Base-by-base conservation (phyloP, 805 yeast genomes). In the Barnettozyma vustinii region DNA sequence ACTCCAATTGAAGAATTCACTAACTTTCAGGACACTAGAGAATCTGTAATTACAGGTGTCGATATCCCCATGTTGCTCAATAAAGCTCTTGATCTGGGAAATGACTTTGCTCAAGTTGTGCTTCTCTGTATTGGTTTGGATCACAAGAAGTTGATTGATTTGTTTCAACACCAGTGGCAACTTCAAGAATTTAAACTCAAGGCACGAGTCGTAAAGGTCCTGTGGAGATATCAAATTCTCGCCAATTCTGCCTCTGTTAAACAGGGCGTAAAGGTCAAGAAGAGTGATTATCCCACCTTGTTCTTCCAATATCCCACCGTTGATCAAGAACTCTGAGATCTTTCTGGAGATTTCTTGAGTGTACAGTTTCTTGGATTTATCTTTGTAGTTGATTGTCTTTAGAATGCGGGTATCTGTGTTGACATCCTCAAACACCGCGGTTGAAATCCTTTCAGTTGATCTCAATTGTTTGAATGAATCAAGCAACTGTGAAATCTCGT, bases 261-360 rank as follows among this genome's bases (percentile, higher is more conserved):
- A 85, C 23, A 79, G 54, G 0, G 83, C 79, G 63, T 74, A 86
- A 18, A 85, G 59, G 56, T 85, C 92, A 45, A 78, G 74, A 32
- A 84, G 56, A 0, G 88, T 73, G 13, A 85, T 69, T 18, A 81
- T 68, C 2, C 86, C 87, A 41, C 83, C 83, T 43, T 74, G 75
- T 33, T 68, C 70, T 37, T 68, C 72, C 48, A 82, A 56, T 21
- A 81, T 57, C 44, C 79, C 61, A 51, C 69, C 60, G 52, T 65
- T 64, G 9, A 70, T 66, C 9, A 87, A 68, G 63, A 80, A 90
- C 56, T 87, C 96, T 37, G 88, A 82, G 3, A 92, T 61, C 58
- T 88, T 91, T 46, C 96, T 74, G 0, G 97, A 79, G 16, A 89
- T 68, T 58, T 89, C 96, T 50, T 80, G 79, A 26, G 76, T 66